These are phyloP conservation scores for Colletotrichum kahawae DNA, from an alignment of 2,329 filamentous ascomycete genomes.

Conservation along the genomic window DNA sequence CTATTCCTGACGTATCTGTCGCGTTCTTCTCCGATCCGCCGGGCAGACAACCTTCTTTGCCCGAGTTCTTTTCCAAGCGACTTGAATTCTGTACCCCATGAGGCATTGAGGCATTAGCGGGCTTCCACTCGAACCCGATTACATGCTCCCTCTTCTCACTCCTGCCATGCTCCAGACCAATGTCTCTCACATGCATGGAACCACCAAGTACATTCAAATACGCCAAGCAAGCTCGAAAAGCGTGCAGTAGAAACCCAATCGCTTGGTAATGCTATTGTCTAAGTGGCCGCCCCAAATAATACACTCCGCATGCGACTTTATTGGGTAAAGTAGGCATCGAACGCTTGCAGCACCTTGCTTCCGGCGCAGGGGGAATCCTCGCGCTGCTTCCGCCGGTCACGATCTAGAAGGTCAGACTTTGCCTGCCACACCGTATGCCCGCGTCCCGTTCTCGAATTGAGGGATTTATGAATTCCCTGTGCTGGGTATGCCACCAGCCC, in stretches of 20 bases:
- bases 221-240: background rate
- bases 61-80: too few relatives aligned
- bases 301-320: background rate
- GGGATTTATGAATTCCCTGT: conserved; percentile 35
- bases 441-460: conserved; percentile 24
- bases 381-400: background rate
- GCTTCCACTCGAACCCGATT: too few relatives aligned
- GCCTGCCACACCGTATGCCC: background rate
- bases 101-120: too few relatives aligned
- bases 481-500: conserved; percentile 36
- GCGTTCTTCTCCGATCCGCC: background rate
- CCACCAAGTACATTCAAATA: background rate
- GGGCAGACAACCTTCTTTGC: too few relatives aligned
- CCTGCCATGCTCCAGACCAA: rapidly evolving
- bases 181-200: background rate
- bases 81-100: too few relatives aligned
- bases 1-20: background rate
- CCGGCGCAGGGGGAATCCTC: background rate
- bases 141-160: background rate
- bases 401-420: background rate
- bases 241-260: background rate
- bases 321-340: background rate
- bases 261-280: background rate
- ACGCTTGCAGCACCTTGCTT: conserved; percentile 2
- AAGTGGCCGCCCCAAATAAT: background rate